These are phyloP conservation scores for Kockovaella imperatae DNA, from an alignment of 768 basidiomycete genomes.

Conservation along the genomic window DNA sequence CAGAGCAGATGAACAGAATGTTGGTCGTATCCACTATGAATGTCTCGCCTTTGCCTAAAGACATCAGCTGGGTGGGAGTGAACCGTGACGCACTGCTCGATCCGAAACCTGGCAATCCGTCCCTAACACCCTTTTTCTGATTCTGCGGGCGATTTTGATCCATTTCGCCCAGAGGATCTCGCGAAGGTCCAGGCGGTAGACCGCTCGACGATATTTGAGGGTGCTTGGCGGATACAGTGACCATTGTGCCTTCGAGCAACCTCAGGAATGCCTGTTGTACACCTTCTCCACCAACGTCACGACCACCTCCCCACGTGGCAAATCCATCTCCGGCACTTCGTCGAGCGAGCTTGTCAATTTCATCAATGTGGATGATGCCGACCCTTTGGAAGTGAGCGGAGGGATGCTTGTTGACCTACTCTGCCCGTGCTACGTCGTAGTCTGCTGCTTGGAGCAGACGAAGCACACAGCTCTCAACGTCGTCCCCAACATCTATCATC, in stretches of 20 bases:
- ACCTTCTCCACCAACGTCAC: slow-evolving; percentile 88
- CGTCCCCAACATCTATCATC: slow-evolving; percentile 78
- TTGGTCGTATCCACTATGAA: slow-evolving; percentile 53
- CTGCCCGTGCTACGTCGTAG: slow-evolving; percentile 77
- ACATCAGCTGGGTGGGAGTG: neutral
- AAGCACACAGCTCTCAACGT: slow-evolving; percentile 85
- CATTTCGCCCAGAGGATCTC: slow-evolving; percentile 19
- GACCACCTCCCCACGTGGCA: slow-evolving; percentile 46
- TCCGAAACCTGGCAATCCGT: slow-evolving; percentile 40
- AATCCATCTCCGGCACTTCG: slow-evolving; percentile 49
- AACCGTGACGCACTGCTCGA: slow-evolving; percentile 19
- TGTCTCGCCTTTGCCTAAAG: slow-evolving; percentile 36
- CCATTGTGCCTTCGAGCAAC: slow-evolving; percentile 85
- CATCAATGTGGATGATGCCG: slow-evolving; percentile 94
- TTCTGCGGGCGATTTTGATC: slow-evolving; percentile 36
- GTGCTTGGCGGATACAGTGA: slow-evolving; percentile 60
- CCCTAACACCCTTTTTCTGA: slow-evolving; percentile 38
- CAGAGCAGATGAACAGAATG: slow-evolving; percentile 87
- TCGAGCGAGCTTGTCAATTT: slow-evolving; percentile 81
- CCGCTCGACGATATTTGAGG: slow-evolving; percentile 22
- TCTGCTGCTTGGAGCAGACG: slow-evolving; percentile 82
- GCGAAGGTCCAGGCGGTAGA: slow-evolving; percentile 8
- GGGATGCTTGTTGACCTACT: slow-evolving; percentile 48
- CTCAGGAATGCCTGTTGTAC: slow-evolving; percentile 75
- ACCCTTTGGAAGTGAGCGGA: slow-evolving; percentile 51